phyloP scores from a whole-genome alignment of 306 rosid genomes.

The Gillenia trifoliata region DNA sequence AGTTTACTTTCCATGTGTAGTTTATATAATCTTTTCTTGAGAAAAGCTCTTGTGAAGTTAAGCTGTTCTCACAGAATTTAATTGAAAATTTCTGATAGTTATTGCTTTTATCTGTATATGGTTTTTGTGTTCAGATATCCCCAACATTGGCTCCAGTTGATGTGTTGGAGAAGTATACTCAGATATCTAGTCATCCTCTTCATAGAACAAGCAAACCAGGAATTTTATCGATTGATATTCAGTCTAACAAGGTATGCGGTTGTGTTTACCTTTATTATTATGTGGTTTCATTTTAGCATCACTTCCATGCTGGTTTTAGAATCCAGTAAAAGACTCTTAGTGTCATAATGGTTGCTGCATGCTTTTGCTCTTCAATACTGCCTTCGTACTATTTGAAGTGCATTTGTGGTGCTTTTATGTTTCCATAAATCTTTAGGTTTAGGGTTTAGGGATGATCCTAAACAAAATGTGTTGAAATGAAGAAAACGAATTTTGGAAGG shows the following conservation, averaged over 20 bases:
- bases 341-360: background rate
- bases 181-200: conserved; percentile 95
- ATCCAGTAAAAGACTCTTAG: background rate
- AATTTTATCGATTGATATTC: conserved; percentile 71
- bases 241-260: conserved; percentile 55
- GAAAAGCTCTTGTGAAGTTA: background rate
- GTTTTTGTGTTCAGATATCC: conserved; percentile 54
- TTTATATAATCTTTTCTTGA: too few relatives aligned
- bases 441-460: background rate
- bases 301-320: background rate
- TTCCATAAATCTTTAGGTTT: background rate
- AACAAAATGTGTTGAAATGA: background rate
- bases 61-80: background rate
- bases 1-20: background rate
- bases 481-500: background rate
- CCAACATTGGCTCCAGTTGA: conserved; percentile 81
- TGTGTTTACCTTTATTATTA: background rate
- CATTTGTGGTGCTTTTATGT: background rate
- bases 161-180: conserved; percentile 77
- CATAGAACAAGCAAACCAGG: conserved; percentile 98
- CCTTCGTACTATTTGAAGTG: background rate
- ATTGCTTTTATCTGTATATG: background rate
- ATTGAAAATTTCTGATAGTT: background rate
- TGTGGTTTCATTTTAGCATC: background rate
- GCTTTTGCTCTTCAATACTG: background rate